A percentile compares a stretch with the other conserved stretches of the same genome.
Conservation (phyloP, 805 yeast genomes). For the Metschnikowia amazonensis region DNA sequence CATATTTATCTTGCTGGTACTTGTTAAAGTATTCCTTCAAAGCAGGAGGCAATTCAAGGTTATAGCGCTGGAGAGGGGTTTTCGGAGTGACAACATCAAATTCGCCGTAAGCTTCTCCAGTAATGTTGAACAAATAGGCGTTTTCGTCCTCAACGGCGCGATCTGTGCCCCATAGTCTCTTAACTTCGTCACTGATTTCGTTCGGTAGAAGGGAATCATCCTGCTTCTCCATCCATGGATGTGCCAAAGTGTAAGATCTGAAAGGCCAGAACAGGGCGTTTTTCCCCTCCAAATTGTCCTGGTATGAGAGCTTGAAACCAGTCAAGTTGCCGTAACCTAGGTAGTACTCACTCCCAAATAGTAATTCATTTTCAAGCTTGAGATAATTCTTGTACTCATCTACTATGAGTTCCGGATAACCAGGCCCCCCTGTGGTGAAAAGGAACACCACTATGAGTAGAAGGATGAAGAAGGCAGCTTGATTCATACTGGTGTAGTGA, state of each 20-base stretch:
- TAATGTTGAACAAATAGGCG: constrained; percentile 42
- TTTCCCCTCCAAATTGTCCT: constrained; percentile 48
- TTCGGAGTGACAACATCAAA: constrained; percentile 23
- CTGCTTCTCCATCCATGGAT: constrained; percentile 45
- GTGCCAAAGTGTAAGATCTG: constrained; percentile 41
- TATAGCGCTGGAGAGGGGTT: constrained; percentile 5
- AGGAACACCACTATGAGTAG: constrained; percentile 34
- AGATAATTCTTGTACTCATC: constrained; percentile 24
- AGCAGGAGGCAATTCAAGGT: constrained; percentile 26
- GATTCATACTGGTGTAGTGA: constrained; percentile 19
- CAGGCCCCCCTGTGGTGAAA: constrained; percentile 27
- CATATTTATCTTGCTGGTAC: constrained; percentile 23
- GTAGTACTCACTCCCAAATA: constrained; percentile 42
- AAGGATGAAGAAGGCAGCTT: constrained; percentile 32
- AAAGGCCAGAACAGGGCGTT: constrained; percentile 57
- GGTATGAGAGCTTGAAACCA: constrained; percentile 65
- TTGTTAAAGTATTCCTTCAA: constrained; percentile 28
- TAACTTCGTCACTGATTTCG: constrained; percentile 45
- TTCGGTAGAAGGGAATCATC: constrained; percentile 59
- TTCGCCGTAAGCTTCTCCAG: constrained; percentile 45
- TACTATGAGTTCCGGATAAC: constrained; percentile 25
- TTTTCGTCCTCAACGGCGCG: constrained; percentile 11
- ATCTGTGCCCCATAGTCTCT: constrained; percentile 47
- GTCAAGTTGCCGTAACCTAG: constrained; percentile 68
- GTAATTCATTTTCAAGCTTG: constrained; percentile 13